Percentiles rank a stretch among this genome's conserved stretches.
These are phyloP conservation scores for Debaryomyces coudertii DNA, from an alignment of 1,139 yeast species.

Conservation along the genomic window DNA sequence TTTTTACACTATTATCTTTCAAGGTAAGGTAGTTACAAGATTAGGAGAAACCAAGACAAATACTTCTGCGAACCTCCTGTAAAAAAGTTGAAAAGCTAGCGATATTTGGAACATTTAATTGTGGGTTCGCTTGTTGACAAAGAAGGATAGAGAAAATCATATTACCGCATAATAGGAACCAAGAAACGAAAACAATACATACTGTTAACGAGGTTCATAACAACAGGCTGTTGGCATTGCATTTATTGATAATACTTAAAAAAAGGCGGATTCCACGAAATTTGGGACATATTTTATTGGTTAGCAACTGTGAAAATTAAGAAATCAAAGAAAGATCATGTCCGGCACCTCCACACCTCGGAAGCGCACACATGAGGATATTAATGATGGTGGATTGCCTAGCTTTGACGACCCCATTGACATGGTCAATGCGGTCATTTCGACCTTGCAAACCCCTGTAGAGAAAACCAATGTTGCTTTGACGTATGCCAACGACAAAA, in stretches of 20 bases:
- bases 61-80: background rate
- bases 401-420: constrained; percentile 55
- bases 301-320: background rate
- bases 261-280: background rate
- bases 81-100: constrained; percentile 2
- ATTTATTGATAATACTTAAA: background rate
- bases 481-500: constrained; percentile 64
- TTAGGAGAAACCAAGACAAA: background rate
- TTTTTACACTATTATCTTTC: constrained; percentile 1
- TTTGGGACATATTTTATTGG: constrained; percentile 4
- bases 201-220: background rate
- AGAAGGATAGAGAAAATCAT: background rate
- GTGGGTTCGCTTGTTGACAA: constrained; percentile 6
- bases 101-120: constrained; percentile 8
- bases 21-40: constrained; percentile 5
- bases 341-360: constrained; percentile 34
- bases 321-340: constrained; percentile 16
- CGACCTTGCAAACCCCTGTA: constrained; percentile 50
- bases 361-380: constrained; percentile 31
- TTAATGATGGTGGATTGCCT: constrained; percentile 29
- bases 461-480: constrained; percentile 54
- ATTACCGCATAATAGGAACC: constrained; percentile 2
- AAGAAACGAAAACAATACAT: background rate
- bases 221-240: background rate
- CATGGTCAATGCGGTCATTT: constrained; percentile 55